phyloP scores from a whole-genome alignment of 2,329 filamentous ascomycete species.

The Stemphylium lycopersici region DNA sequence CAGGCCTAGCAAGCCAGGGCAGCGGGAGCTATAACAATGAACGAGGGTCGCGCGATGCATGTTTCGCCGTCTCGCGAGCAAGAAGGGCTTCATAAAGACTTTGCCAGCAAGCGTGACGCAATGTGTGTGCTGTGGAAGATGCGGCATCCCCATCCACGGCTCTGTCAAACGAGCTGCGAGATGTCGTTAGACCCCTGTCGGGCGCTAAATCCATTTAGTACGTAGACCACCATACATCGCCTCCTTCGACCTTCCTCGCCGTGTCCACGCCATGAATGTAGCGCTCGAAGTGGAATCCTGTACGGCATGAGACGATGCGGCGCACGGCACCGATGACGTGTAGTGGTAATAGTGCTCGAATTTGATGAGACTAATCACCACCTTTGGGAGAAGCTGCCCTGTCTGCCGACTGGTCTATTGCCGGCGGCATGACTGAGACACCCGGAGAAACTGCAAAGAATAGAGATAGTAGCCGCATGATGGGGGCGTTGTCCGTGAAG shows the following conservation, averaged over 20 bases:
- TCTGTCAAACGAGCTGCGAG: conserved; percentile 19
- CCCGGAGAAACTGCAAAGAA: conserved; percentile 13
- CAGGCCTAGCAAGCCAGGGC: conserved; percentile 15
- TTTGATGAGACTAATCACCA: not conserved
- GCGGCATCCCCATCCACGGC: conserved; percentile 14
- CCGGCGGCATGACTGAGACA: conserved; percentile 7
- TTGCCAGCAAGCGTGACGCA: conserved; percentile 8
- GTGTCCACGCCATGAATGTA: conserved; percentile 18
- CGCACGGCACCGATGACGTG: not conserved
- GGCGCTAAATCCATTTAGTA: conserved; percentile 25
- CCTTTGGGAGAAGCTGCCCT: not conserved
- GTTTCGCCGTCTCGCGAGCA: conserved; percentile 2
- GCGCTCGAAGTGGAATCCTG: not conserved
- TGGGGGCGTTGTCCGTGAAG: conserved; percentile 7
- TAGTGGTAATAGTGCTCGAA: not conserved
- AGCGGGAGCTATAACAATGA: conserved; percentile 7
- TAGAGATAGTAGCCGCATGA: conserved; percentile 11
- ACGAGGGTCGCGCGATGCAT: conserved; percentile 6
- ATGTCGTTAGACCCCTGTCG: conserved; percentile 21
- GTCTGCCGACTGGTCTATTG: not conserved
- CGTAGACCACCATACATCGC: conserved; percentile 27
- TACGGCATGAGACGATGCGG: not conserved
- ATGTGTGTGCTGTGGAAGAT: conserved; percentile 15
- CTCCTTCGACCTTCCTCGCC: conserved; percentile 30
- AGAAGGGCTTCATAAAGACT: not conserved